phyloP scores from a whole-genome alignment of 768 basidiomycete species.

The Lanmaoa pseudosensibilis region DNA sequence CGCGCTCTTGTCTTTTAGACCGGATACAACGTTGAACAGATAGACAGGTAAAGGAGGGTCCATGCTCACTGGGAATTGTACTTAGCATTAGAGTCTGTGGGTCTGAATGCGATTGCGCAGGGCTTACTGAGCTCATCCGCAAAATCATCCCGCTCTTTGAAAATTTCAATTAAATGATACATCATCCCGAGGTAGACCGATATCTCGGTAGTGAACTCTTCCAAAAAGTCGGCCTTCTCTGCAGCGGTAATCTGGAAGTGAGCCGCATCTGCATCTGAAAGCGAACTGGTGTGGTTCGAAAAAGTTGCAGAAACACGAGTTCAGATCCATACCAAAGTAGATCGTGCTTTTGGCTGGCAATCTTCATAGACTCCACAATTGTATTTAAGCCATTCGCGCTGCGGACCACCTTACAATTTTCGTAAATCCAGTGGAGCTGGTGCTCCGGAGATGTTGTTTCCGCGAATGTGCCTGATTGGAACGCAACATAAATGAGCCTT shows the following conservation, averaged over 20 bases:
- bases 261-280: constrained; percentile 71
- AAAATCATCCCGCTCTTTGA: constrained; percentile 91
- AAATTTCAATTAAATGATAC: constrained; percentile 92
- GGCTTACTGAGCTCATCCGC: constrained; percentile 93
- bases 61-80: constrained; percentile 72
- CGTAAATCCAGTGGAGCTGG: constrained; percentile 93
- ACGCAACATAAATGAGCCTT: constrained; percentile 11
- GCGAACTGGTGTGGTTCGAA: constrained; percentile 47
- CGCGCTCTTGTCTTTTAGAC: constrained; percentile 87
- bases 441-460: constrained; percentile 92
- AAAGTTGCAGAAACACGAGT: background rate
- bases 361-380: constrained; percentile 87
- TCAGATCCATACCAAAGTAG: constrained; percentile 58
- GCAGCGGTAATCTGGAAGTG: constrained; percentile 68
- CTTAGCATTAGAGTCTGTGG: constrained; percentile 5
- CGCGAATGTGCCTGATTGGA: constrained; percentile 72
- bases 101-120: background rate
- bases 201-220: constrained; percentile 90
- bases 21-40: constrained; percentile 86
- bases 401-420: constrained; percentile 87
- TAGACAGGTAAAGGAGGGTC: constrained; percentile 94
- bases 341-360: constrained; percentile 86
- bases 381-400: constrained; percentile 78
- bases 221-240: constrained; percentile 77
- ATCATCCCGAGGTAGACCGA: constrained; percentile 94